Percentiles rank a stretch among this genome's conserved stretches.
Conservation (phyloP, 345 rosid genomes). For the Lenwebbia sp. region DNA sequence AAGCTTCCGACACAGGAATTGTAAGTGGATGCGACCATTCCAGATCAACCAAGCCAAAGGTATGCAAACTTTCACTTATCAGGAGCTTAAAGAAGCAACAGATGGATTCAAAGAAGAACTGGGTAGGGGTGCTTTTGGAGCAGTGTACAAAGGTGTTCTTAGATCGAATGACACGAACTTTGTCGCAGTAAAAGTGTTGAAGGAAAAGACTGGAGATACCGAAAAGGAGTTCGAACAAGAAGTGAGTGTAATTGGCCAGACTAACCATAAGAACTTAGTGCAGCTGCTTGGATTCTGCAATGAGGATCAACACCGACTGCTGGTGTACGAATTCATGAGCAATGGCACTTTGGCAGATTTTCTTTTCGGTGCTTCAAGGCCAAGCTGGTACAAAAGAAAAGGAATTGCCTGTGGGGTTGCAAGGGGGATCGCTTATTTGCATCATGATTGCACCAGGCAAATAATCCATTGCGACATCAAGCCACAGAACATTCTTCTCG, state of each 20-base stretch:
- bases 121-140: constrained; percentile 31
- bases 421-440: constrained; percentile 23
- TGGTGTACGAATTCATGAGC: constrained; percentile 26
- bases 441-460: constrained; percentile 23
- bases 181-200: constrained; percentile 20
- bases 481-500: constrained; percentile 27
- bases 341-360: constrained; percentile 15
- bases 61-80: constrained; percentile 11
- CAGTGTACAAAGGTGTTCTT: constrained; percentile 24
- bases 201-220: not conserved
- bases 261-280: constrained; percentile 36
- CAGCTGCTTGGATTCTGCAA: constrained; percentile 22
- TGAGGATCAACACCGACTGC: constrained; percentile 16
- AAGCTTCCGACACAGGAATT: not conserved
- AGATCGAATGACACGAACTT: not conserved
- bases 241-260: constrained; percentile 17
- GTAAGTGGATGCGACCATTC: not conserved
- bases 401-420: constrained; percentile 19
- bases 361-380: constrained; percentile 8
- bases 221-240: constrained; percentile 24
- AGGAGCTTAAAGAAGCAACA: constrained; percentile 21
- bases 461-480: constrained; percentile 32
- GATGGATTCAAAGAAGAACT: constrained; percentile 19
- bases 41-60: not conserved
- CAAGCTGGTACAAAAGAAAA: constrained; percentile 14